Conservation (phyloP, 805 yeast species). For the Tanozyma kutaoensis region DNA sequence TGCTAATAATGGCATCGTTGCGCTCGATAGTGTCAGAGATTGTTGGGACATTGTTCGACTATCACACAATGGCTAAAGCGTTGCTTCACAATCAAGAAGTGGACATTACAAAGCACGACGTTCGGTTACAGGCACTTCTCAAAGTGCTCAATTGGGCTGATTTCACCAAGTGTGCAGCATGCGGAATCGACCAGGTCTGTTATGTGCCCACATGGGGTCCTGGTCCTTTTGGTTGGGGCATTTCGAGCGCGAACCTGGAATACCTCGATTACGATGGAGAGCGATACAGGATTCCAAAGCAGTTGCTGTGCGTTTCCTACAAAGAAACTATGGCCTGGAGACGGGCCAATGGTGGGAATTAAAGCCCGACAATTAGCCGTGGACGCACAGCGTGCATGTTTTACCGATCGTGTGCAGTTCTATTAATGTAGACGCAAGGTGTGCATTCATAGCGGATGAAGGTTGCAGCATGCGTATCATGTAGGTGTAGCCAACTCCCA, state of each 20-base stretch:
- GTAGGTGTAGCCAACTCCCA: no score
- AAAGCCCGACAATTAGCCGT: no score
- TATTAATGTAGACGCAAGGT: no score
- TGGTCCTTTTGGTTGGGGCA: constrained; percentile 14
- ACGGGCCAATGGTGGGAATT: no score
- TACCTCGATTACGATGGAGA: constrained; percentile 6
- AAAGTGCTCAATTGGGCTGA: constrained; percentile 8
- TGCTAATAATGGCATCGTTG: constrained; percentile 35
- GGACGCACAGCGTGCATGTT: no score
- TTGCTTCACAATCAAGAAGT: constrained; percentile 2
- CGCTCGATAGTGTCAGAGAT: constrained; percentile 26
- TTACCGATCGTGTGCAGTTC: no score
- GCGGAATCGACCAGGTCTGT: constrained; percentile 37
- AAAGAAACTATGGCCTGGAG: no score
- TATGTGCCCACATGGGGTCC: constrained; percentile 48
- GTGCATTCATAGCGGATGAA: no score
- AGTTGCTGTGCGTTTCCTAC: constrained; percentile 7
- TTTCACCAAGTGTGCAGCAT: constrained; percentile 26
- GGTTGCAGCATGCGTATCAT: no score
- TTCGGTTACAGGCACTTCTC: no score
- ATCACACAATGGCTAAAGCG: constrained; percentile 15
- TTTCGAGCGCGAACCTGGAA: neutral
- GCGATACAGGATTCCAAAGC: constrained; percentile 3
- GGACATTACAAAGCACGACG: no score
- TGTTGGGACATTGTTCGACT: constrained; percentile 19